Evolutionary conservation across 495 filamentous ascomycete species (phyloP).

Genomic region (Neurospora sublineolata): DNA sequence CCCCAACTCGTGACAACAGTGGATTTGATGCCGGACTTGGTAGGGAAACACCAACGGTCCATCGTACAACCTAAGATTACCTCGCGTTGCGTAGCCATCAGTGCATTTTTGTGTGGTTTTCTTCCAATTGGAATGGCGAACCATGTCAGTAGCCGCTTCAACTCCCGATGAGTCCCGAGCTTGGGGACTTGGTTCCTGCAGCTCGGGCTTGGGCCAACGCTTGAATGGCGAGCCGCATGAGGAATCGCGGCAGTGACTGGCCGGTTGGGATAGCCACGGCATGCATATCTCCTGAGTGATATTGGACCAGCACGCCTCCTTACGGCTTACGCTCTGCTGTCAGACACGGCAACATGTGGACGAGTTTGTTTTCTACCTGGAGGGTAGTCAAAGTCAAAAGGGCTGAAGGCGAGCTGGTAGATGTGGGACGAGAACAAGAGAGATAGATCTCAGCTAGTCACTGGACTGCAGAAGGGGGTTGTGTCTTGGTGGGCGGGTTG

Average conservation of each 20-base stretch:
- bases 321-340: accelerated
- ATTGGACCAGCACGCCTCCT: not conserved
- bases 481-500: not conserved
- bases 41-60: not conserved
- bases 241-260: not conserved
- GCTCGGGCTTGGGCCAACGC: not conserved
- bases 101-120: not conserved
- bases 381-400: not conserved
- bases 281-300: not conserved
- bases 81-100: not conserved
- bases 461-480: not conserved
- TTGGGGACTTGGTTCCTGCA: not conserved
- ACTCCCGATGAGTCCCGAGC: not conserved
- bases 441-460: not conserved
- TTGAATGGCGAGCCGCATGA: not conserved
- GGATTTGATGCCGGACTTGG: not conserved
- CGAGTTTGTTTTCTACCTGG: not conserved
- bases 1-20: not conserved
- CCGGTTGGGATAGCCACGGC: not conserved
- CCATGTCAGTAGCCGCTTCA: not conserved
- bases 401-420: not conserved
- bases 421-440: not conserved
- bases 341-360: not conserved
- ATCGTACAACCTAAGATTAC: not conserved
- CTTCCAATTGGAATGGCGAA: not conserved